These are phyloP conservation scores for Evernia prunastri DNA, from an alignment of 495 filamentous ascomycete genomes.

Conservation along the genomic window DNA sequence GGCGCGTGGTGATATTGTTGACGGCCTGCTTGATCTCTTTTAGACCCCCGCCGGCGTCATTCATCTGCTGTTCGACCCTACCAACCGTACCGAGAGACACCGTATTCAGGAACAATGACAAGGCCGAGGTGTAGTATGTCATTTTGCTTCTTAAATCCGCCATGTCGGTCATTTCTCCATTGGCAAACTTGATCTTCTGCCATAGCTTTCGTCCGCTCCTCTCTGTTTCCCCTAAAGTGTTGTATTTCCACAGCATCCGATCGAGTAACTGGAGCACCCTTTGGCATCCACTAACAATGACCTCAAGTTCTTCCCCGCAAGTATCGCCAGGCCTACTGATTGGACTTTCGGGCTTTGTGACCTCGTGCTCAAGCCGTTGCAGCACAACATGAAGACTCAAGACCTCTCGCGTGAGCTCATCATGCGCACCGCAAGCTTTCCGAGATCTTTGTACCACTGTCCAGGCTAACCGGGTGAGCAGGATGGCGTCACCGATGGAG, in stretches of 20 bases:
- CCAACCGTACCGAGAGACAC: slow-evolving; percentile 14
- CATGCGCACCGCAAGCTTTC: slow-evolving; percentile 27
- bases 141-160: slow-evolving; percentile 14
- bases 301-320: slow-evolving; percentile 3
- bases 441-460: slow-evolving; percentile 11
- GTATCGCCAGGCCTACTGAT: background rate
- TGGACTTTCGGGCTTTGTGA: background rate
- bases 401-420: slow-evolving; percentile 34
- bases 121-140: slow-evolving; percentile 12
- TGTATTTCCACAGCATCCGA: slow-evolving; percentile 17
- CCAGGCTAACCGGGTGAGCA: slow-evolving; percentile 22
- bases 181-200: slow-evolving; percentile 18
- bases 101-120: slow-evolving; percentile 20
- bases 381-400: slow-evolving; percentile 42
- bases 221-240: slow-evolving; percentile 9
- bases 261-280: slow-evolving; percentile 8
- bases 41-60: slow-evolving; percentile 18
- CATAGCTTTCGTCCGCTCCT: slow-evolving; percentile 15
- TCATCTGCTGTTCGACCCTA: slow-evolving; percentile 21
- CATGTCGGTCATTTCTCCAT: slow-evolving; percentile 14
- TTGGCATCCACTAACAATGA: slow-evolving; percentile 10
- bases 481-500: slow-evolving; percentile 22
- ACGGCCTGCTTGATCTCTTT: slow-evolving; percentile 17
- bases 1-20: slow-evolving; percentile 36
- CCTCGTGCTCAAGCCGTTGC: slow-evolving; percentile 38